Evolutionary conservation across 129 eudicot genomes (phyloP).

Genomic region (Artemisia tridentata): DNA sequence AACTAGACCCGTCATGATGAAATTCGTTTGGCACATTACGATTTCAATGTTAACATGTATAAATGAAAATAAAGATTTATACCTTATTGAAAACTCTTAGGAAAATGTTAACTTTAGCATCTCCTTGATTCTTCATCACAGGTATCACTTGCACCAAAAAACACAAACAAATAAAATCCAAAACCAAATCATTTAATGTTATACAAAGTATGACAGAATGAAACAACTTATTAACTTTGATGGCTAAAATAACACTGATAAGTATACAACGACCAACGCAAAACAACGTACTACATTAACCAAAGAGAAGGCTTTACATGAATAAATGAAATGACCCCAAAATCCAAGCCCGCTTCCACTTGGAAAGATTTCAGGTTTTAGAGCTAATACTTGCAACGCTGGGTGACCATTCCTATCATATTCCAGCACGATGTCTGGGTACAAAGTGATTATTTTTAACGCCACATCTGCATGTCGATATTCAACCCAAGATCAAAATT

Average conservation of each 20-base stretch:
- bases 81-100: slow-evolving; percentile 1
- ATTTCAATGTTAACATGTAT: too few relatives aligned
- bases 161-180: not conserved
- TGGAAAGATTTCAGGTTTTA: slow-evolving; percentile 20
- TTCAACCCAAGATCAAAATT: too few relatives aligned
- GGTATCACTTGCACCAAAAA: slow-evolving; percentile 6
- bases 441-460: not conserved
- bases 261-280: too few relatives aligned
- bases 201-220: too few relatives aligned
- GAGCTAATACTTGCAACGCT: slow-evolving; percentile 18
- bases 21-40: too few relatives aligned
- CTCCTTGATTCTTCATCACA: not conserved
- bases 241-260: too few relatives aligned
- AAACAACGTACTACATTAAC: too few relatives aligned
- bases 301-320: slow-evolving; percentile 4
- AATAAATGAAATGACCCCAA: slow-evolving; percentile 16
- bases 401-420: not conserved
- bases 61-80: not conserved
- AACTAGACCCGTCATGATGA: too few relatives aligned
- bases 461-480: slow-evolving; percentile 22
- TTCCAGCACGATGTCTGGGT: slow-evolving; percentile 21
- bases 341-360: slow-evolving; percentile 25
- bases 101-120: slow-evolving; percentile 1
- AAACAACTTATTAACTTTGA: too few relatives aligned
- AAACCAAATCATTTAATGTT: not conserved